Evolutionary conservation across 495 filamentous ascomycete species (phyloP).

Genomic region (Apiosordaria backusii): DNA sequence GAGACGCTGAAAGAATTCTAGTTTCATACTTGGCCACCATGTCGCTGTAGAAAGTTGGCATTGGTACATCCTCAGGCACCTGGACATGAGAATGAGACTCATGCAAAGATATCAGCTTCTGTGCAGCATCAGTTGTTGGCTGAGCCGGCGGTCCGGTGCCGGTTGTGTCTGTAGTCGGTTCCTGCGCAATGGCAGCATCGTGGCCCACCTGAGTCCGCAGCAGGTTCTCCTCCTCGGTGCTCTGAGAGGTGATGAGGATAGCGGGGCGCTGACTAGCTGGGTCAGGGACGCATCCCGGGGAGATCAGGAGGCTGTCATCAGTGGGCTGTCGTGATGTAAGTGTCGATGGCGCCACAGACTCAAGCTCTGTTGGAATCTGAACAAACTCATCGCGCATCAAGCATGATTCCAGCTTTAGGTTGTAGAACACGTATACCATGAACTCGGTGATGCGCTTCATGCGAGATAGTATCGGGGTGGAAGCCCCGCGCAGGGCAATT

Average conservation of each 20-base stretch:
- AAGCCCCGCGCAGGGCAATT: conserved; percentile 84
- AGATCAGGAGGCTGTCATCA: conserved; percentile 19
- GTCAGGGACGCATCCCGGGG: conserved; percentile 1
- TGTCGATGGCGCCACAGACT: conserved; percentile 16
- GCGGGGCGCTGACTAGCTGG: conserved; percentile 8
- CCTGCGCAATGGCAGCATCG: neutral
- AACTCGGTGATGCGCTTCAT: conserved; percentile 97
- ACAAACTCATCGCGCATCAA: conserved; percentile 95
- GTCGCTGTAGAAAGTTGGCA: conserved; percentile 89
- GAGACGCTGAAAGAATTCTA: conserved; percentile 90
- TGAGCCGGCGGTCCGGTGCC: neutral
- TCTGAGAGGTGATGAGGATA: conserved; percentile 25
- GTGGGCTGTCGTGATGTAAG: conserved; percentile 27
- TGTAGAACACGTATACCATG: conserved; percentile 98
- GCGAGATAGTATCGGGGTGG: conserved; percentile 61
- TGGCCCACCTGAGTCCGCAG: conserved; percentile 11
- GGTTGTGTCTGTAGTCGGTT: conserved; percentile 12
- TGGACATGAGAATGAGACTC: conserved; percentile 42
- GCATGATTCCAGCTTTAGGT: conserved; percentile 91
- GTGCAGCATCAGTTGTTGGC: conserved; percentile 17
- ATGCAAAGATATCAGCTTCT: conserved; percentile 43
- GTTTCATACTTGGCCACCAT: conserved; percentile 91
- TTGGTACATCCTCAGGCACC: conserved; percentile 82
- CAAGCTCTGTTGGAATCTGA: conserved; percentile 67
- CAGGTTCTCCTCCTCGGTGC: conserved; percentile 23